Base-by-base conservation (phyloP, 2,329 filamentous ascomycete genomes). In the Diaporthe helianthi region DNA sequence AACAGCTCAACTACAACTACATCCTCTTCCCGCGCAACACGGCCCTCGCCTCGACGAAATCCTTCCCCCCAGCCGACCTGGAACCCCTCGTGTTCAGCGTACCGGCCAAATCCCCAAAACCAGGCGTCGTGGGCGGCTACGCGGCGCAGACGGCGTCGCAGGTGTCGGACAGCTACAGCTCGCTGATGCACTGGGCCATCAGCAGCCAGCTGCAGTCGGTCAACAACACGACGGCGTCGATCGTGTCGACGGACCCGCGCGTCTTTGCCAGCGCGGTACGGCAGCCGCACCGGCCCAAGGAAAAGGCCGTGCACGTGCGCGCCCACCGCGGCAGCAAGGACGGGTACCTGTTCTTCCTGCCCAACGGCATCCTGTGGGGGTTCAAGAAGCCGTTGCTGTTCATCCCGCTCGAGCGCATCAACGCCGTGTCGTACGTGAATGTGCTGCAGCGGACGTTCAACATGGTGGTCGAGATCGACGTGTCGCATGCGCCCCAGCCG, bases 331-430 rank as follows among this genome's bases (percentile, higher is more conserved):
- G 90, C 24, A 89, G 85, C 69, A 92, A 92, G 76, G 90, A 92
- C 70, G 90, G 89, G 0, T 91, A 85, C 72, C 80, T 92, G 1
- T 92, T 91, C 75, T 91, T 92, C 75, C 79, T 92, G 19, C 85
- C 88, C 38, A 88, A 83, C 31, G 90, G 90, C 17, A 91, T 92
- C 66, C 76, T 92, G 9, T 92, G 89, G 88, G 89, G 84, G 0
- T 92, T 90, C 81, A 91, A 91, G 79, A 92, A 92, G 78, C 90
- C 90, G 0, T 77, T 92, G 2, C 79, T 90, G 26, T 91, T 91
- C 73, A 81, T 92, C 6, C 87, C 89, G 5, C 83, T 90, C 22
- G 84, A 86, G 65, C 83, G 85, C 15, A 88, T 92, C 63, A 82
- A 83, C 0, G 87, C 88, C 2, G 82, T 91, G n/a, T 90, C 87